Conservation (phyloP, 78 protist genomes). For the Capsaspora owczarzaki region DNA sequence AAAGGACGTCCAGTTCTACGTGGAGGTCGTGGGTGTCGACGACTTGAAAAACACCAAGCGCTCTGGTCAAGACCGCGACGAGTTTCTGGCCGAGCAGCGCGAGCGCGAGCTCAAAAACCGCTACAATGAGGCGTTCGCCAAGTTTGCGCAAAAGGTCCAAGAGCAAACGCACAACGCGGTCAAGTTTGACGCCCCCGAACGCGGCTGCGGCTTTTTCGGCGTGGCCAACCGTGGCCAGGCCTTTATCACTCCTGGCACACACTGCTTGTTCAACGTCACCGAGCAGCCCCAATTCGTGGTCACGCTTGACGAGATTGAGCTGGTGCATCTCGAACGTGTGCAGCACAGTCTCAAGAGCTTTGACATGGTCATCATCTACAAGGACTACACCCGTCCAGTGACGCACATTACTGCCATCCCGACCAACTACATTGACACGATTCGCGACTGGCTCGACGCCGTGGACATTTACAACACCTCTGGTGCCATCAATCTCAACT, state of each 20-base stretch:
- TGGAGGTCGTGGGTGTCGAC: constrained; percentile 36
- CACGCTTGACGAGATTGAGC: constrained; percentile 74
- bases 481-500: constrained; percentile 52
- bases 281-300: constrained; percentile 83
- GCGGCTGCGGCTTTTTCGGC: constrained; percentile 84
- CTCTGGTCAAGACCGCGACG: constrained; percentile 60
- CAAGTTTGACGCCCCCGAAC: constrained; percentile 81
- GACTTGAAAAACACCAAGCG: not conserved
- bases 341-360: constrained; percentile 59
- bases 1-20: constrained; percentile 81
- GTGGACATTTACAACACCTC: constrained; percentile 67
- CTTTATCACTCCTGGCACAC: constrained; percentile 66
- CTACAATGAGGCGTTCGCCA: not conserved
- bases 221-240: constrained; percentile 55
- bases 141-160: not conserved
- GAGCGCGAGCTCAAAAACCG: constrained; percentile 61
- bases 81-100: constrained; percentile 74
- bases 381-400: constrained; percentile 55
- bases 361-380: constrained; percentile 82
- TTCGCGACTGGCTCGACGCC: constrained; percentile 78
- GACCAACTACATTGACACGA: constrained; percentile 48
- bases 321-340: constrained; percentile 87
- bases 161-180: constrained; percentile 4
- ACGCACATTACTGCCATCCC: constrained; percentile 29
- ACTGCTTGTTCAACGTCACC: constrained; percentile 61